phyloP scores from a whole-genome alignment of 75 land plant species.

The Cupressus sempervirens region DNA sequence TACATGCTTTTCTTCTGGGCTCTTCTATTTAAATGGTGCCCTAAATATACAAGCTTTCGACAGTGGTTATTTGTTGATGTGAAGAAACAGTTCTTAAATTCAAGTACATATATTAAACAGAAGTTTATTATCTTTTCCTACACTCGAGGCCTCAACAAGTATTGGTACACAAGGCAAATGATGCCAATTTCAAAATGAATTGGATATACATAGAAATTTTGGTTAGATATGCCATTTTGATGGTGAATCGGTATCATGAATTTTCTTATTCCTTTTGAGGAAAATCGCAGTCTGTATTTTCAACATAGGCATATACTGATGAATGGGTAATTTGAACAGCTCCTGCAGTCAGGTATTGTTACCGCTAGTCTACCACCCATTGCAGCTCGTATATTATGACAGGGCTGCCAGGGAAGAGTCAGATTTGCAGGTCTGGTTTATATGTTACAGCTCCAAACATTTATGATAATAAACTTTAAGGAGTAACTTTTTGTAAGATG shows the following conservation, averaged over 20 bases:
- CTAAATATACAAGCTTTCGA: not conserved
- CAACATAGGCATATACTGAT: not conserved
- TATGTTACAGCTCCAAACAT: not conserved
- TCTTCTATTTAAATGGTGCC: slow-evolving; percentile 5
- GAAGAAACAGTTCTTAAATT: not conserved
- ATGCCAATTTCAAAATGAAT: slow-evolving; percentile 1
- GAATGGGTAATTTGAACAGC: not conserved
- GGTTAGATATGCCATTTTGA: not conserved
- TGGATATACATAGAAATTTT: not conserved
- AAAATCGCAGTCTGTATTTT: not conserved
- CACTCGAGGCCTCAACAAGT: not conserved
- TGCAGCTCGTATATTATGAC: not conserved
- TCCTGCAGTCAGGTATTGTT: not conserved
- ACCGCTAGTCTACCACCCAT: not conserved
- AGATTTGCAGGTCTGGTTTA: not conserved
- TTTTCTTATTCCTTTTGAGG: not conserved
- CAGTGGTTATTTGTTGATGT: not conserved
- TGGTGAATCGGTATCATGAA: not conserved
- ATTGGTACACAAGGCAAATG: not conserved
- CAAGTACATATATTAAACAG: not conserved
- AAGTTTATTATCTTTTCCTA: not conserved
- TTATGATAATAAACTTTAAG: not conserved
- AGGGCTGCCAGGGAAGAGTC: slow-evolving; percentile 3
- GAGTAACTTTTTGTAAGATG: not conserved
- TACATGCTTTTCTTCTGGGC: slow-evolving; percentile 16